Base-by-base conservation (phyloP, 768 basidiomycete genomes). In the Dendrothele bispora region DNA sequence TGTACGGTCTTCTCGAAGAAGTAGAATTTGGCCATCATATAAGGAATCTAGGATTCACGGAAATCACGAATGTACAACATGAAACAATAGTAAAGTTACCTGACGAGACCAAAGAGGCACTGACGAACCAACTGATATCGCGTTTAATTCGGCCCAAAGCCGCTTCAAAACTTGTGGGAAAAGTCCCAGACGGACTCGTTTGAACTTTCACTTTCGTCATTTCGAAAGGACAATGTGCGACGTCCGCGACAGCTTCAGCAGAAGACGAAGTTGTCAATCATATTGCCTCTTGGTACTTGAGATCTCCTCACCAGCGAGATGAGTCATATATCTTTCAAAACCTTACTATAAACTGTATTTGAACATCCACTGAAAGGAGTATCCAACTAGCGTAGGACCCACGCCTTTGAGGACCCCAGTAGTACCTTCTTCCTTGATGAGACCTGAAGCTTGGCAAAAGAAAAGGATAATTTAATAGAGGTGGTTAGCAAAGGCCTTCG, bases 1-100 rank as follows among this genome's bases (percentile, higher is more conserved):
- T 84, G 78, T 65, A 88, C 90, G 59, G 88, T 88, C 77, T 85
- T 84, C 68, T 94, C 91, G 68, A 85, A 95, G 80, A 90, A 92
- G 82, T 82, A 91, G 82, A 95, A 95, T 73, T 95, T 95, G 77
- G 93, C 93, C 93, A 95, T 94, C 61, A 93, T 95, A 79, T 97
- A 95, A 44, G 94, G 94, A 61, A 95, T 92, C 88, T 95, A 51
- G 27, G 40, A 14, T 24, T 36, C 26, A n/a, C 36, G 39, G 8
- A 46, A 20, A 41, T 39, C 22, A 35, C 34, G 8, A 22, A 46
- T 4, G 43, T 28, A 4, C n/a, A n/a, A n/a, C n/a, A n/a, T n/a
- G n/a, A n/a, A n/a, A n/a, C 28, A 41, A 18, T 38, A 7, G 12
- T 15, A 36, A 8, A 57, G 73, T 45, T 48, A 86, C 87, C 74